A percentile compares a stretch with the other conserved stretches of the same genome.
These are phyloP conservation scores for Saccharomycopsis vini DNA, from an alignment of 805 yeast genomes.

Conservation along the genomic window DNA sequence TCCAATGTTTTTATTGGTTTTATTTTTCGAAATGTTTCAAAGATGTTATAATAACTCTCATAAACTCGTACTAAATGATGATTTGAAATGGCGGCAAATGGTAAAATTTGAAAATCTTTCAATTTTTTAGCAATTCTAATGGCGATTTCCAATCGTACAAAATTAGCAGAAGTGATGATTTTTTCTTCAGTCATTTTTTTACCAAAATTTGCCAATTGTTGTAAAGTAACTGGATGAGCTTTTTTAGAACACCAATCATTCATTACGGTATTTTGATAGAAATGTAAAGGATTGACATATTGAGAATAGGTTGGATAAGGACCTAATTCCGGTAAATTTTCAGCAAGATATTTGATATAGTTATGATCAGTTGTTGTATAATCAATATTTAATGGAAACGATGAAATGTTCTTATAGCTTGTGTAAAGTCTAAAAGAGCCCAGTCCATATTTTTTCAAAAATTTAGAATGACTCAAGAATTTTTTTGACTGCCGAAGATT, in stretches of 20 bases:
- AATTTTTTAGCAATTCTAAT: conserved; percentile 75
- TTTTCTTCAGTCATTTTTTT: conserved; percentile 67
- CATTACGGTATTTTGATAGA: conserved; percentile 71
- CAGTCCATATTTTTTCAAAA: background rate
- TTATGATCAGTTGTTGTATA: conserved; percentile 17
- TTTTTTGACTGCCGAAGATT: background rate
- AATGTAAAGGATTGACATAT: conserved; percentile 61
- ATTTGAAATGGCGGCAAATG: conserved; percentile 77
- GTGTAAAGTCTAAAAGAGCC: conserved; percentile 1
- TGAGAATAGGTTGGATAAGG: conserved; percentile 36
- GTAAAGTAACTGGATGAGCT: conserved; percentile 87
- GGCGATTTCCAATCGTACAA: conserved; percentile 79
- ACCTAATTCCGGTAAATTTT: conserved; percentile 21
- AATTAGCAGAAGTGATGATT: conserved; percentile 75
- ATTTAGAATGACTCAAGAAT: background rate
- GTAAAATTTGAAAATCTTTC: conserved; percentile 69
- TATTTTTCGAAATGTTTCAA: conserved; percentile 72
- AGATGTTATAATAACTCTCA: conserved; percentile 80
- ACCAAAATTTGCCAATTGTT: conserved; percentile 87
- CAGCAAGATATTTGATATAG: conserved; percentile 16
- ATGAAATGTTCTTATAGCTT: background rate
- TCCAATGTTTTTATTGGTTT: conserved; percentile 58
- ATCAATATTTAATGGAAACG: conserved; percentile 17
- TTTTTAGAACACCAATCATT: conserved; percentile 49
- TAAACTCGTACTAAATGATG: conserved; percentile 81